These are phyloP conservation scores for Lagenaria siceraria DNA, from an alignment of 306 rosid genomes.

Conservation along the genomic window DNA sequence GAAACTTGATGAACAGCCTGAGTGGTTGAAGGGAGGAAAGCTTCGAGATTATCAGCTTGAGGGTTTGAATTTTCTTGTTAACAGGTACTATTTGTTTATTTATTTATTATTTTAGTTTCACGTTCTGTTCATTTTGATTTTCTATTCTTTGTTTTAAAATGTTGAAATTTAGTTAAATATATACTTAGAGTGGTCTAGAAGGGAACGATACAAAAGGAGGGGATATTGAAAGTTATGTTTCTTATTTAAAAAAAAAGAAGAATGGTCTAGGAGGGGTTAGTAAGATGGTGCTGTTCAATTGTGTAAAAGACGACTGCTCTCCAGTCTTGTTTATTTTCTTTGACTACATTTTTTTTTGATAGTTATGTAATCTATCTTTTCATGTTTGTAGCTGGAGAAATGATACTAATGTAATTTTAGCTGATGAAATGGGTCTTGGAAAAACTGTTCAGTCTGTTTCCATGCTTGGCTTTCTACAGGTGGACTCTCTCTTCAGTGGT, in stretches of 20 bases:
- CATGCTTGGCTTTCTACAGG: conserved; percentile 99
- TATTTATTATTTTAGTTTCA: background rate
- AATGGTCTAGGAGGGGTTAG: background rate
- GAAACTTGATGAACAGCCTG: conserved; percentile 96
- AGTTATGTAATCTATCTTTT: conserved; percentile 24
- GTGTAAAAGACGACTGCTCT: background rate
- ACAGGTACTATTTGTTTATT: conserved; percentile 40
- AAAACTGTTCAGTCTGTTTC: conserved; percentile 98
- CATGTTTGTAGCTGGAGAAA: conserved; percentile 81
- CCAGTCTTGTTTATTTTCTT: background rate
- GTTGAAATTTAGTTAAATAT: background rate
- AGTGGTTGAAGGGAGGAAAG: conserved; percentile 95
- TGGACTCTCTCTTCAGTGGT: conserved; percentile 16
- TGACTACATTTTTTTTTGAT: background rate
- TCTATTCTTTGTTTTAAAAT: background rate
- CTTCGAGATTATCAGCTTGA: conserved; percentile 99
- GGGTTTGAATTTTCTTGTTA: conserved; percentile 98
- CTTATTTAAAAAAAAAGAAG: too few species aligned
- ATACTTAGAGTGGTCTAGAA: background rate
- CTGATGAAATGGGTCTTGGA: conserved; percentile 99
- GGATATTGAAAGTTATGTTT: too few species aligned
- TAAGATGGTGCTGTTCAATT: background rate
- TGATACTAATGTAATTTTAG: conserved; percentile 97
- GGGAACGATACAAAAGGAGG: too few species aligned
- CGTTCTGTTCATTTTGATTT: background rate